Percentiles rank a stretch among this genome's conserved stretches.
Conservation (phyloP, 75 land plant species). For the Adiantum capillusveneris region DNA sequence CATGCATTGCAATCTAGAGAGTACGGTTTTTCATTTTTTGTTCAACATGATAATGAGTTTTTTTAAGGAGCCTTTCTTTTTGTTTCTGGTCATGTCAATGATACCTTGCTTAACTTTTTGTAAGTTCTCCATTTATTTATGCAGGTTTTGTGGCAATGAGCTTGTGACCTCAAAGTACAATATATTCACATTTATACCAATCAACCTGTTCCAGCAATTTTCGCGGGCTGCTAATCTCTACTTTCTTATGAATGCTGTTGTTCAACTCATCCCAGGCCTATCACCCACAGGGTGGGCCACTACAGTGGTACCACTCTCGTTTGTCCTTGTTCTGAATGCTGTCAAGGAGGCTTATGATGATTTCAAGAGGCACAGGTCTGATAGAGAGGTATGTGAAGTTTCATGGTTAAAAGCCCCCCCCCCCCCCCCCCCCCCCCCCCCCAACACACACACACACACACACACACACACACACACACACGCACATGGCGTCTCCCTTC, state of each 20-base stretch:
- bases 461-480: too few species aligned
- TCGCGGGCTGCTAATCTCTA: conserved; percentile 23
- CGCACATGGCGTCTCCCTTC: too few species aligned
- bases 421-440: too few species aligned
- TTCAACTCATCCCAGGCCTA: conserved; percentile 32
- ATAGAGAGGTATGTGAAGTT: conserved; percentile 24
- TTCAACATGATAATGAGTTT: too few species aligned
- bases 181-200: conserved; percentile 12
- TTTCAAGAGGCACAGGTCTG: conserved; percentile 22
- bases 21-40: too few species aligned
- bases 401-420: too few species aligned
- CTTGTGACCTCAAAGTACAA: conserved; percentile 21
- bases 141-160: conserved; percentile 29
- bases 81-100: neutral
- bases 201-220: conserved; percentile 18
- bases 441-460: too few species aligned
- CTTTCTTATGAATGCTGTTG: conserved; percentile 16
- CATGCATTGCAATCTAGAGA: conserved; percentile 12
- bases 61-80: too few species aligned
- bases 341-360: conserved; percentile 28
- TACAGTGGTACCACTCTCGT: conserved; percentile 21
- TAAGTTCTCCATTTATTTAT: neutral
- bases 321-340: conserved; percentile 22
- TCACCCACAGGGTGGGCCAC: conserved; percentile 24
- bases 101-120: neutral